Evolutionary conservation across 257 asterid genomes (phyloP), one percentile per base, ranked within the genome.

Genomic region (Nemophila menziesii): DNA sequence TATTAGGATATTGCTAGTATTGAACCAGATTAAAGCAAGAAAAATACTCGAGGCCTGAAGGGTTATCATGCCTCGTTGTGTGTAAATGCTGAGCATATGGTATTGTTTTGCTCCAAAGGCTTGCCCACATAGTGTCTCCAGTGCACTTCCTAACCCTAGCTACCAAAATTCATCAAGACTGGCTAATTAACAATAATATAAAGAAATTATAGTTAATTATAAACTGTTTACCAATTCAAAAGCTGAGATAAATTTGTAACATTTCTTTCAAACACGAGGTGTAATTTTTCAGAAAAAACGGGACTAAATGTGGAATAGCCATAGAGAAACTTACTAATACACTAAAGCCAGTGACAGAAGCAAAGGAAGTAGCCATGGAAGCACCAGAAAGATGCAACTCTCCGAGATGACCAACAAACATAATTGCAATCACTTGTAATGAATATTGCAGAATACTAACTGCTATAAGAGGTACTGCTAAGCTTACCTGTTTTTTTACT

Each of bases 91-190:
- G 7, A 77, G 69, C 82, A 66, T 62, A 33, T 52, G 74, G 62
- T 66, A 61, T 20, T 74, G 75, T 39, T 69, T 72, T 11, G 78
- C 89, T 49, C 93, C 93, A 40, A 66, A 69, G 23, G 80, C 75
- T 65, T 80, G 89, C 10, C 87, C 87, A 29, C 87, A 74, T 18
- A 66, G 52, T 3, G 84, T 80, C 55, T 80, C 87, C 49, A 80
- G 42, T 16, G 93, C 79, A 54, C 93, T 71, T 47, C 82, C 79
- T 84, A 77, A 74, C 52, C 89, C 93, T 50, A 80, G 57, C 93
- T 80, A 53, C 43, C 73, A 62, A 43, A 52, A 49, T 17, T 38
- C 4, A 36, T 44, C 11, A 22, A 2, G 14, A 39, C 12, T 15
- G 14, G 48, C 7, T 16, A 19, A 29, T 3, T 15, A 33, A n/a